phyloP scores from a whole-genome alignment of 75 land plant genomes.

The Picea glauca region DNA sequence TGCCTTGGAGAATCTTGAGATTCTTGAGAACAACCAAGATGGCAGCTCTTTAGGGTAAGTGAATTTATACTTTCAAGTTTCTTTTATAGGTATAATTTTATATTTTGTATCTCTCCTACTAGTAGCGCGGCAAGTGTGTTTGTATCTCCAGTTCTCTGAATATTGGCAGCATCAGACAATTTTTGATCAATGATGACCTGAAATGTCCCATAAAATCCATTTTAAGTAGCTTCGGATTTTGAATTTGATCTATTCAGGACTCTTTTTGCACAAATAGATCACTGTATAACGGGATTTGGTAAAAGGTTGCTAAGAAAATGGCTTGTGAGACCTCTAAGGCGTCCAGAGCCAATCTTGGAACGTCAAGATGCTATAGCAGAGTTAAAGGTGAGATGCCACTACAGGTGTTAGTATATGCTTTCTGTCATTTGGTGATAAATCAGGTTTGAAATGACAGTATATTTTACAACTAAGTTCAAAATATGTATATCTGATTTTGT shows the following conservation, averaged over 20 bases:
- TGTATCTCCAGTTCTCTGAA: background rate
- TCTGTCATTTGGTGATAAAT: background rate
- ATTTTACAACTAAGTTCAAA: background rate
- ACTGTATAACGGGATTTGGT: constrained; percentile 91
- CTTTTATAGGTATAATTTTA: background rate
- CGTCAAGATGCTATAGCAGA: constrained; percentile 76
- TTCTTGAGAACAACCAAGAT: constrained; percentile 75
- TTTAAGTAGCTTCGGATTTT: background rate
- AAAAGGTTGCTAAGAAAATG: constrained; percentile 82
- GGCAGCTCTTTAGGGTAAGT: constrained; percentile 78
- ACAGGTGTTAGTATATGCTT: too few species aligned
- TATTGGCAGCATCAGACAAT: background rate
- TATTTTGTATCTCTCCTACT: background rate
- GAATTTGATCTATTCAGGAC: constrained; percentile 45
- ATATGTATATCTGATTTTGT: too few species aligned
- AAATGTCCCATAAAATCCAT: background rate
- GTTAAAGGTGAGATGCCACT: constrained; percentile 24
- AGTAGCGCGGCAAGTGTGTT: background rate
- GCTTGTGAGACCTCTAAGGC: constrained; percentile 83
- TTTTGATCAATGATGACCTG: background rate
- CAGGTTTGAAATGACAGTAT: constrained; percentile 26
- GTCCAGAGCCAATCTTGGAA: constrained; percentile 47
- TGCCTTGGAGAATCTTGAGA: constrained; percentile 90
- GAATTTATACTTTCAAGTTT: background rate
- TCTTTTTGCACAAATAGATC: constrained; percentile 72